These are phyloP conservation scores for Protomyces pachydermus DNA, from an alignment of 1,139 yeast species.

Conservation along the genomic window DNA sequence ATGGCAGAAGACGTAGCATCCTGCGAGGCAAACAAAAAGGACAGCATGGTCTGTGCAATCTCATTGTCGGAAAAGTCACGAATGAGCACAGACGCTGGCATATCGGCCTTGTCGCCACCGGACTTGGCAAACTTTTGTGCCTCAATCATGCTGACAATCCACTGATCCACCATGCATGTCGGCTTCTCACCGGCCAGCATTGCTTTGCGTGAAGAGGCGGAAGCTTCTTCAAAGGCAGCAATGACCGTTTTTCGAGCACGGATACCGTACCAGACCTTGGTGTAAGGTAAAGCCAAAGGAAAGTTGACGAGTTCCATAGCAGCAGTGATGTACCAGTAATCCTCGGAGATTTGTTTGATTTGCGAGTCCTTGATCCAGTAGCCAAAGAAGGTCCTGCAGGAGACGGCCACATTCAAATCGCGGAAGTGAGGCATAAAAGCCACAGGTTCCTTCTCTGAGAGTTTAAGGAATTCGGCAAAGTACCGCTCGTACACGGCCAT, in stretches of 20 bases:
- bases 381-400: constrained; percentile 92
- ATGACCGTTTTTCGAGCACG: constrained; percentile 88
- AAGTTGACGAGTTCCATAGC: constrained; percentile 95
- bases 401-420: constrained; percentile 90
- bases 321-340: constrained; percentile 83
- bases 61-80: constrained; percentile 86
- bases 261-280: constrained; percentile 97
- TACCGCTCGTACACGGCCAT: constrained; percentile 79
- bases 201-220: constrained; percentile 74
- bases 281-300: constrained; percentile 91
- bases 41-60: constrained; percentile 91
- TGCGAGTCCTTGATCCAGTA: constrained; percentile 88
- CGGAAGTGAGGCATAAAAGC: constrained; percentile 89
- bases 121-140: constrained; percentile 52
- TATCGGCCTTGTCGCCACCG: constrained; percentile 40
- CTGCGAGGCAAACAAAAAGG: constrained; percentile 93
- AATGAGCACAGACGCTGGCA: constrained; percentile 52
- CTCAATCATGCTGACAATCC: constrained; percentile 81
- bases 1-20: constrained; percentile 98
- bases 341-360: constrained; percentile 79
- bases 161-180: constrained; percentile 87
- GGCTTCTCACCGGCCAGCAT: constrained; percentile 76
- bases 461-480: constrained; percentile 58
- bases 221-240: constrained; percentile 83
- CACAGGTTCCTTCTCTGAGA: constrained; percentile 54